phyloP scores from a whole-genome alignment of 2,329 filamentous ascomycete species.

The Cladobotryum mycophilum region DNA sequence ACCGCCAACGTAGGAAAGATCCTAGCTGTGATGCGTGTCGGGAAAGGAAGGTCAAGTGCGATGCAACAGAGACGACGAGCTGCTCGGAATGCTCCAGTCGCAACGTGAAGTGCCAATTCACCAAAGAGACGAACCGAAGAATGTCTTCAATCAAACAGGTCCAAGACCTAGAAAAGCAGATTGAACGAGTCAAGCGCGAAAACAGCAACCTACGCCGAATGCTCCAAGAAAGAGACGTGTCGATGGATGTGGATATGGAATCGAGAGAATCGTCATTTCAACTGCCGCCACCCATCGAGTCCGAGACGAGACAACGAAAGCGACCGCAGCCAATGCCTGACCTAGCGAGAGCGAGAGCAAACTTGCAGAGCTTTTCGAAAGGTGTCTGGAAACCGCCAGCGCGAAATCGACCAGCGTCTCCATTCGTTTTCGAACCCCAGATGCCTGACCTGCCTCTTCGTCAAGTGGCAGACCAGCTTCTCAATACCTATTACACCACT shows the following conservation, averaged over 20 bases:
- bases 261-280: conserved; percentile 43
- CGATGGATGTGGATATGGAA: conserved; percentile 44
- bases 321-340: conserved; percentile 59
- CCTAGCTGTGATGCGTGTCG: conserved; percentile 96
- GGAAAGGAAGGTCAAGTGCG: conserved; percentile 80
- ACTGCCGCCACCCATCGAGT: conserved; percentile 56
- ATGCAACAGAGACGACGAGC: conserved; percentile 91
- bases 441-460: conserved; percentile 65
- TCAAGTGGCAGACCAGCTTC: conserved; percentile 61
- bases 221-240: conserved; percentile 45
- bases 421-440: conserved; percentile 44
- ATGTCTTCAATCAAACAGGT: conserved; percentile 99
- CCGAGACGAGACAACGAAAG: conserved; percentile 58
- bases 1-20: conserved; percentile 90
- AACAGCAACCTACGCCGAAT: conserved; percentile 67
- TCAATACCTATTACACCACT: conserved; percentile 69
- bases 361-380: conserved; percentile 65
- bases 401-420: conserved; percentile 51
- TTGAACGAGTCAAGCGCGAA: conserved; percentile 72
- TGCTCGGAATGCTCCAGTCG: conserved; percentile 97
- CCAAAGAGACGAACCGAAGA: conserved; percentile 94
- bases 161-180: conserved; percentile 90
- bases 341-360: conserved; percentile 63
- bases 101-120: conserved; percentile 97
- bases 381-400: conserved; percentile 76